Conservation (phyloP, 164 flowering plant genomes). For the Hamamelis virginiana region DNA sequence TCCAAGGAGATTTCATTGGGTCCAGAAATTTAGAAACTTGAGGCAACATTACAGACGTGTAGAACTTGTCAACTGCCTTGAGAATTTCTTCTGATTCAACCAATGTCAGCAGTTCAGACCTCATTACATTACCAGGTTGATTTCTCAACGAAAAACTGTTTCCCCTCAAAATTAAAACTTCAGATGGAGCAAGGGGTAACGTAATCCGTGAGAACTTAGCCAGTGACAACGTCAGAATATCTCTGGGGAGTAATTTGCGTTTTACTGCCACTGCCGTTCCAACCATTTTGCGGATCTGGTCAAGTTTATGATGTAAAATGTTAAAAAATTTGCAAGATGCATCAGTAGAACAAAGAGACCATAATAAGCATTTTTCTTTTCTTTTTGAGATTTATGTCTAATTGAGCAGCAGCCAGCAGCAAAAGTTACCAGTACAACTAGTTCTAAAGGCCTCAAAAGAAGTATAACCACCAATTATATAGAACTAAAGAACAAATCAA, state of each 20-base stretch:
- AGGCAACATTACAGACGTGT: slow-evolving; percentile 54
- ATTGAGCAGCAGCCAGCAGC: no score
- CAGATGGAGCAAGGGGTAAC: slow-evolving; percentile 92
- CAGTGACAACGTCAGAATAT: slow-evolving; percentile 65
- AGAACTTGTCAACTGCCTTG: slow-evolving; percentile 57
- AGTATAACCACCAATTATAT: neutral
- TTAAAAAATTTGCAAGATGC: neutral
- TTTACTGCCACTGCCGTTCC: slow-evolving; percentile 94
- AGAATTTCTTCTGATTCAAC: slow-evolving; percentile 68
- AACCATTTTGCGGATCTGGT: slow-evolving; percentile 94
- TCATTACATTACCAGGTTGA: slow-evolving; percentile 33
- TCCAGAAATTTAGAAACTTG: slow-evolving; percentile 65
- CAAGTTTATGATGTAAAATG: neutral
- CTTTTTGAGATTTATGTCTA: no score
- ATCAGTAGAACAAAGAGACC: neutral
- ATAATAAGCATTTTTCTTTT: neutral
- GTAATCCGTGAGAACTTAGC: slow-evolving; percentile 72
- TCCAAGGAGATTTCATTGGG: slow-evolving; percentile 66
- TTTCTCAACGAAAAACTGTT: slow-evolving; percentile 52
- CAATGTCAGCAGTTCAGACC: slow-evolving; percentile 60
- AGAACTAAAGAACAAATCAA: no score
- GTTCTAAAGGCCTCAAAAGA: neutral
- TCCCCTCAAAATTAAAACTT: slow-evolving; percentile 68
- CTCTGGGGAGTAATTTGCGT: slow-evolving; percentile 71
- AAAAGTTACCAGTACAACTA: neutral